phyloP scores from a whole-genome alignment of 1,284 basidiomycete genomes.

The Ganoderma meredithae region DNA sequence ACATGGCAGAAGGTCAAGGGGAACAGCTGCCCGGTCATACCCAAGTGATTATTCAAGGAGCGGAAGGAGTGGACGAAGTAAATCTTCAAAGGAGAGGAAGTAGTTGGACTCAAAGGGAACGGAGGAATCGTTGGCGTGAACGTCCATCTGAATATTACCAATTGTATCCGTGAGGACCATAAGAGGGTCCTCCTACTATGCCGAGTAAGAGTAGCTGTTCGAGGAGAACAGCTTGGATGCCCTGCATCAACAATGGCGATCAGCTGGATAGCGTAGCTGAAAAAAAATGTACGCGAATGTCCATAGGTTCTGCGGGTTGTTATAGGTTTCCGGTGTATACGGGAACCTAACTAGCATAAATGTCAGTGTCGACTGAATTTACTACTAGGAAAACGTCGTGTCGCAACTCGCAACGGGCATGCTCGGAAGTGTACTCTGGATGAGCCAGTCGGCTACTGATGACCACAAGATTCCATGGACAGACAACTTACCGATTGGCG shows the following conservation, averaged over 20 bases:
- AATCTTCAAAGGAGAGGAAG: neutral
- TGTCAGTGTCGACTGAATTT: neutral
- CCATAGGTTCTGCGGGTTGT: slow-evolving; percentile 69
- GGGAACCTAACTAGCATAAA: slow-evolving; percentile 56
- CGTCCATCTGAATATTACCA: neutral
- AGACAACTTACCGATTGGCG: slow-evolving; percentile 37
- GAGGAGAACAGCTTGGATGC: slow-evolving; percentile 1
- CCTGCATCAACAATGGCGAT: neutral
- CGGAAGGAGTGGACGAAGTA: neutral
- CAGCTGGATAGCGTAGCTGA: neutral
- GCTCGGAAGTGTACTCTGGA: slow-evolving; percentile 44
- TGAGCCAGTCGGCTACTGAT: neutral
- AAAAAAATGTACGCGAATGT: slow-evolving; percentile 51
- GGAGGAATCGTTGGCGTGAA: neutral
- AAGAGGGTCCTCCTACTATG: neutral
- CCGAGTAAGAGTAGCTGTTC: neutral
- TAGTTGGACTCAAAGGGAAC: neutral
- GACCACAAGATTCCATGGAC: neutral
- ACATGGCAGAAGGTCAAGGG: neutral
- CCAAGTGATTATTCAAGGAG: neutral
- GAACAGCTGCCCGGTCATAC: neutral
- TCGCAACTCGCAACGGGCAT: slow-evolving; percentile 41
- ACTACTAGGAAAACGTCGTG: neutral
- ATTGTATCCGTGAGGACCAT: neutral
- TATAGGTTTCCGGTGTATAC: slow-evolving; percentile 69